Evolutionary conservation across 2,329 filamentous ascomycete species (phyloP).

Genomic region (Claviceps arundinis): DNA sequence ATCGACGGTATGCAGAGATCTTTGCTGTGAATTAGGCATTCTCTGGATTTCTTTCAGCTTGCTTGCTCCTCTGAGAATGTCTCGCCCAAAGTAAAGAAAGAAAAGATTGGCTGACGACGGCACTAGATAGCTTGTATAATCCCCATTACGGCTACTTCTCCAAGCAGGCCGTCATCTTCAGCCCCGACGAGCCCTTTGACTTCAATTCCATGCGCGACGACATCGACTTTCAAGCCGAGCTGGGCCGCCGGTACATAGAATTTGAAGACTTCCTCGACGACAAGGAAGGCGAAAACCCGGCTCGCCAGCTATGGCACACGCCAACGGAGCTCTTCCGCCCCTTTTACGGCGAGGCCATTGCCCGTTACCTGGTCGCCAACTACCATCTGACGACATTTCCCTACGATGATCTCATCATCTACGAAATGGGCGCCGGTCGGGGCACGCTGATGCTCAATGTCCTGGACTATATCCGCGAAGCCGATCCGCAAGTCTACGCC

Average conservation of each 20-base stretch:
- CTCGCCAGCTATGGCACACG: constrained; percentile 93
- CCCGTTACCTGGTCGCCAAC: constrained; percentile 89
- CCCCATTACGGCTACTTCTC: constrained; percentile 92
- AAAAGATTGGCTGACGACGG: constrained; percentile 7
- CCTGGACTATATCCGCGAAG: constrained; percentile 83
- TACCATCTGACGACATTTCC: constrained; percentile 91
- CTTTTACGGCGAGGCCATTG: constrained; percentile 93
- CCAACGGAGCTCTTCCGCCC: constrained; percentile 94
- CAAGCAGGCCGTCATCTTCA: constrained; percentile 93
- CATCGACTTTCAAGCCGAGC: constrained; percentile 63
- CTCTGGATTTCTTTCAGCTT: too few relatives aligned
- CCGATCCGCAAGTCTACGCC: constrained; percentile 83
- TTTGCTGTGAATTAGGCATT: background rate
- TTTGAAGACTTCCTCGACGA: constrained; percentile 84
- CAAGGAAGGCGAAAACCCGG: constrained; percentile 48
- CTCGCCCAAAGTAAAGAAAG: background rate
- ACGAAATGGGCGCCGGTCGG: constrained; percentile 96
- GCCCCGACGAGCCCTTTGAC: constrained; percentile 78
- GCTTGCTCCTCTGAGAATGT: too few relatives aligned
- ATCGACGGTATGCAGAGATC: constrained; percentile 56
- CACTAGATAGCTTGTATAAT: constrained; percentile 80
- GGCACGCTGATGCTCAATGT: constrained; percentile 98
- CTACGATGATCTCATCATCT: constrained; percentile 93
- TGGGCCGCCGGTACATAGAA: constrained; percentile 69
- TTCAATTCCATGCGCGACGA: constrained; percentile 75